A percentile compares a stretch with the other conserved stretches of the same genome.
These are phyloP conservation scores for Chrysoporthe cubensis DNA, from an alignment of 2,329 filamentous ascomycete species.

Conservation along the genomic window DNA sequence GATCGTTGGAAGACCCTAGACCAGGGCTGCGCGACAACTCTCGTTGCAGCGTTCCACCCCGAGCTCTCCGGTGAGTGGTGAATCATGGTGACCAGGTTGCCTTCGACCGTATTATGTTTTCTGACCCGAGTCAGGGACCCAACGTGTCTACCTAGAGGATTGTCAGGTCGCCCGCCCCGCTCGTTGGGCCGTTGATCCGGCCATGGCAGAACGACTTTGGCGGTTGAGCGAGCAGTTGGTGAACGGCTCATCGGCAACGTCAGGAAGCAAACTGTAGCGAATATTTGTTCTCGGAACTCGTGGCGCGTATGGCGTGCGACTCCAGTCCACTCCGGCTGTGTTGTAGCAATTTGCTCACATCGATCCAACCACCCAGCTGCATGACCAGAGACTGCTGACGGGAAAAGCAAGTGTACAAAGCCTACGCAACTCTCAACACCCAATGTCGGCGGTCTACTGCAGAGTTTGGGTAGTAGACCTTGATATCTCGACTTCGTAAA, in stretches of 20 bases:
- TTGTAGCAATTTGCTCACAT: background rate
- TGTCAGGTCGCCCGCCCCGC: slow-evolving; percentile 11
- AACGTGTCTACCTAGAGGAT: slow-evolving; percentile 14
- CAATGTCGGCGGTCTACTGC: background rate
- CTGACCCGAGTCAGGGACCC: slow-evolving; percentile 9
- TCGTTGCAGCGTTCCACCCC: slow-evolving; percentile 48
- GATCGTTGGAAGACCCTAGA: slow-evolving; percentile 41
- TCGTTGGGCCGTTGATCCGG: slow-evolving; percentile 5
- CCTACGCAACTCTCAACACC: slow-evolving; percentile 7
- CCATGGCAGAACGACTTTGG: slow-evolving; percentile 19
- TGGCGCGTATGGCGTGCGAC: background rate
- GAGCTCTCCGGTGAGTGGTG: slow-evolving; percentile 11
- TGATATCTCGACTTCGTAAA: background rate
- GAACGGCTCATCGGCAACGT: background rate
- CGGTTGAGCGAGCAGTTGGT: slow-evolving; percentile 23
- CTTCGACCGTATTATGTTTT: background rate
- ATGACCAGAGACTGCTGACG: background rate
- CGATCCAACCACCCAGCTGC: background rate
- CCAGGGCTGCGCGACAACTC: slow-evolving; percentile 46
- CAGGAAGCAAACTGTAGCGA: slow-evolving; percentile 18
- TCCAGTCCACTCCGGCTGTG: slow-evolving; percentile 24
- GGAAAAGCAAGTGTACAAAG: background rate
- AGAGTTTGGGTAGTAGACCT: background rate
- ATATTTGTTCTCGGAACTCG: slow-evolving; percentile 15
- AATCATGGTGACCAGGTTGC: background rate